phyloP scores from a whole-genome alignment of 176 grass and related monocot genomes.

The Aegilops bicornis region DNA sequence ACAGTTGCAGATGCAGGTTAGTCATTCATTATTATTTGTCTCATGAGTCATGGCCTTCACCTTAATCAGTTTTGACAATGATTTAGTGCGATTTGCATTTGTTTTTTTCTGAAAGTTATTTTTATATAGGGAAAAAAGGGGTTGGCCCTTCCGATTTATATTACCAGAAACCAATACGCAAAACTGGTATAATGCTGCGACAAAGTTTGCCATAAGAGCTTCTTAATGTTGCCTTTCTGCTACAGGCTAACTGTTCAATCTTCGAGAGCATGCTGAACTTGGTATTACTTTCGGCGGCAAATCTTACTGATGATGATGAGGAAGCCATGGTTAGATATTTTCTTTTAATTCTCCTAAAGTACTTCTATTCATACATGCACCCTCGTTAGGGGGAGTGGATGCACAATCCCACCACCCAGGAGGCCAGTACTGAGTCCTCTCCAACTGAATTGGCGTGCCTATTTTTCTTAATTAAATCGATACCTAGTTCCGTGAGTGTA shows the following conservation, averaged over 20 bases:
- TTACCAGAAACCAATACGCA: neutral
- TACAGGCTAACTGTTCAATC: constrained; percentile 53
- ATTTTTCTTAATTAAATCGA: constrained; percentile 3
- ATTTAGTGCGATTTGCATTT: neutral
- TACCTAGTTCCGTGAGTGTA: neutral
- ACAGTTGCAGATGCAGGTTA: constrained; percentile 13
- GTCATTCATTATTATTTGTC: constrained; percentile 6
- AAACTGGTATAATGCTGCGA: neutral
- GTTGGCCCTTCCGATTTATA: neutral
- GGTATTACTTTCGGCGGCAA: constrained; percentile 34
- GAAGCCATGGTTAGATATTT: constrained; percentile 57
- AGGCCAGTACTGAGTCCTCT: neutral
- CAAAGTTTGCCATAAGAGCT: neutral
- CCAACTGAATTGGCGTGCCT: neutral
- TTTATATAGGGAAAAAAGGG: neutral
- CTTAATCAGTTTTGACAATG: neutral
- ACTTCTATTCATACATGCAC: neutral
- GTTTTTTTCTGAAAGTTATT: neutral
- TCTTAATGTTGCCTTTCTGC: constrained; percentile 28
- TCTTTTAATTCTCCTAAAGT: constrained; percentile 8
- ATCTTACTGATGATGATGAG: constrained; percentile 34
- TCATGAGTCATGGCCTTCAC: neutral
- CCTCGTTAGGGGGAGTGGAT: neutral
- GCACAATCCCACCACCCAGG: neutral
- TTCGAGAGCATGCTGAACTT: constrained; percentile 66